Percentiles rank a stretch among this genome's conserved stretches.
Evolutionary conservation across 345 rosid genomes (phyloP).

Genomic region (Combretum micranthum): DNA sequence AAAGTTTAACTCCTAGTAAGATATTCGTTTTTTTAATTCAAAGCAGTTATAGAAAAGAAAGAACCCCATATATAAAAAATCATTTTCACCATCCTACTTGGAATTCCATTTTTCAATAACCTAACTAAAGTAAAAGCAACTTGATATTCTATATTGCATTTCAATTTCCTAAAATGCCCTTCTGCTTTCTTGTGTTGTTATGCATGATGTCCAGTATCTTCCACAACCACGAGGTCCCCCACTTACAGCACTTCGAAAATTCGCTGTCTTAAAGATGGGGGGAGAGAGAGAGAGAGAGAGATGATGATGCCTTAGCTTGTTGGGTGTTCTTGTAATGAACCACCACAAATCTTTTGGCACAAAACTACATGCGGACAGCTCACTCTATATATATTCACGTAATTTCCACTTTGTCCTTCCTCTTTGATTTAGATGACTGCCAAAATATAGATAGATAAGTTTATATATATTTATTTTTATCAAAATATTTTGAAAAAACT

Average conservation of each 20-base stretch:
- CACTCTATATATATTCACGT: background rate
- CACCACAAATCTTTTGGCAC: background rate
- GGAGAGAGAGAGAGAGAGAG: no score
- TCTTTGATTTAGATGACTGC: no score
- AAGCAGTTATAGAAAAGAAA: constrained; percentile 24
- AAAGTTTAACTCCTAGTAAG: constrained; percentile 14
- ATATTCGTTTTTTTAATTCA: constrained; percentile 6
- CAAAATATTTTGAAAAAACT: no score
- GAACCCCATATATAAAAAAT: background rate
- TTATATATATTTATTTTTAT: no score
- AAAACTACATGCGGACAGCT: constrained; percentile 6
- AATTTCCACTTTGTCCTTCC: background rate
- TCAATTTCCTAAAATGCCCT: background rate
- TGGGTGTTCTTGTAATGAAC: background rate
- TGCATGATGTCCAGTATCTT: no score
- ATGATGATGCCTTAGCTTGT: no score
- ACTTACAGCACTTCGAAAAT: no score
- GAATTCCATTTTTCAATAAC: constrained; percentile 38
- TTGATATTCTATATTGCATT: background rate
- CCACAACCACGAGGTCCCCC: no score
- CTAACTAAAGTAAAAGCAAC: background rate
- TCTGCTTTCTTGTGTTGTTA: background rate
- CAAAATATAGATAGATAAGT: no score
- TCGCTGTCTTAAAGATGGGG: no score
- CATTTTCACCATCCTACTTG: constrained; percentile 29